Base-by-base conservation (phyloP, 352 stramenopile genomes). In the Globisporangium solare region DNA sequence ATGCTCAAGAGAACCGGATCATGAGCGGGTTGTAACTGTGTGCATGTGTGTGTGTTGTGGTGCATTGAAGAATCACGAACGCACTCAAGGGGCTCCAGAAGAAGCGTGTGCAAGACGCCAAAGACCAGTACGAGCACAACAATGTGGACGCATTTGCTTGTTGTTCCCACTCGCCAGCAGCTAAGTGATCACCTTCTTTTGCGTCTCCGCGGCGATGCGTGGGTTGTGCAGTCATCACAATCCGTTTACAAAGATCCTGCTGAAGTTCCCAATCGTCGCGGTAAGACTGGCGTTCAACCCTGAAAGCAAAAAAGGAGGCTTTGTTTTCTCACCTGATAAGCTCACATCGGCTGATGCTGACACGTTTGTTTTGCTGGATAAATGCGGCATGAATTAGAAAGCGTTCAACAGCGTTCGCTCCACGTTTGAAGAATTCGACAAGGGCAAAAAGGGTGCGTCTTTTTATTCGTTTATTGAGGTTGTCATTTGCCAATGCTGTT, bases 391-490 rank as follows among this genome's bases (percentile, higher is more conserved):
- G 21, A 50, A 50, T 35, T 35, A 88, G 61, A 67, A 82, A 56
- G 78, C 83, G 6, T 93, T 93, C 58, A 80, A 93, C 51, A 93
- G 83, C 60, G 79, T 79, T n/a, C 75, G 81, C 7, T 76, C 76
- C 13, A 89, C 76, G 32, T 93, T 93, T 51, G 60, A 73, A 14
- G 67, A 74, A 39, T 79, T 86, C 17, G 79, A 91, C 63, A 75
- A 74, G 40, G 74, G 76, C 15, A 57, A 72, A 22, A 84, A 84
- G 63, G 83, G 83, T 37, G 24, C 27, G 27, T 35, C 27, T 35
- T 35, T 35, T 35, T 35, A 6, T 35, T 35, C 10, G 10, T 3
- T 35, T 35, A 35, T 11, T 35, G 27, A 10, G 6, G 17, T n/a
- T n/a, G n/a, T 49, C 10, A 52, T 12, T 8, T 56, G 35, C 24